Conservation (phyloP, 495 filamentous ascomycete species). For the Patellaria atrata region DNA sequence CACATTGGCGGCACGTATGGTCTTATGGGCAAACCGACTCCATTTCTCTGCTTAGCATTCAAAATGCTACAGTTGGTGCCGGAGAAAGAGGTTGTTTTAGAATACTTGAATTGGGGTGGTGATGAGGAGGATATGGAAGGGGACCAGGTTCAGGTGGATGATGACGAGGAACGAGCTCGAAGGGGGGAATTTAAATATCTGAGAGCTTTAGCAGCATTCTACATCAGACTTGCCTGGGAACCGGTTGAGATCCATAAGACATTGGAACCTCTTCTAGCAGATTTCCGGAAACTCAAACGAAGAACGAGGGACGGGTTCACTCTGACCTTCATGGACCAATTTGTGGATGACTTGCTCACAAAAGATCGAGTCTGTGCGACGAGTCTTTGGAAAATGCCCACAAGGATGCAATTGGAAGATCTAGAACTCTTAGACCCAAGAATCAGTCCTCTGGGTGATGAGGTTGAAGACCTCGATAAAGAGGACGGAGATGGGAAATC, state of each 20-base stretch:
- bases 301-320: conserved; percentile 54
- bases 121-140: conserved; percentile 37
- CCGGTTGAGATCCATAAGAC: conserved; percentile 65
- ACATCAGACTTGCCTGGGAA: conserved; percentile 76
- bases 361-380: conserved; percentile 87
- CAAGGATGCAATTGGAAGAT: conserved; percentile 74
- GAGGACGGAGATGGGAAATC: too few species aligned
- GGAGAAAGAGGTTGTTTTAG: conserved; percentile 58
- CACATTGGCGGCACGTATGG: conserved; percentile 79
- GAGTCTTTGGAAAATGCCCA: conserved; percentile 81
- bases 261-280: conserved; percentile 71
- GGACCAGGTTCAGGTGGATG: conserved; percentile 9
- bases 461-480: conserved; percentile 72
- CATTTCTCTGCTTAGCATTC: conserved; percentile 89
- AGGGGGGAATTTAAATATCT: conserved; percentile 50
- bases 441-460: conserved; percentile 63
- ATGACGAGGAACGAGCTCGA: conserved; percentile 24
- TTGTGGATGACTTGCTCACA: conserved; percentile 79
- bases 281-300: conserved; percentile 68
- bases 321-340: conserved; percentile 79
- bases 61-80: conserved; percentile 87
- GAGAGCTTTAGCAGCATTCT: conserved; percentile 76
- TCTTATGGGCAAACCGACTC: conserved; percentile 64
- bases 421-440: conserved; percentile 74
- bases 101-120: conserved; percentile 58